phyloP scores from a whole-genome alignment of 371 early-diverging fungal genomes.

The Mucor lusitanicus region DNA sequence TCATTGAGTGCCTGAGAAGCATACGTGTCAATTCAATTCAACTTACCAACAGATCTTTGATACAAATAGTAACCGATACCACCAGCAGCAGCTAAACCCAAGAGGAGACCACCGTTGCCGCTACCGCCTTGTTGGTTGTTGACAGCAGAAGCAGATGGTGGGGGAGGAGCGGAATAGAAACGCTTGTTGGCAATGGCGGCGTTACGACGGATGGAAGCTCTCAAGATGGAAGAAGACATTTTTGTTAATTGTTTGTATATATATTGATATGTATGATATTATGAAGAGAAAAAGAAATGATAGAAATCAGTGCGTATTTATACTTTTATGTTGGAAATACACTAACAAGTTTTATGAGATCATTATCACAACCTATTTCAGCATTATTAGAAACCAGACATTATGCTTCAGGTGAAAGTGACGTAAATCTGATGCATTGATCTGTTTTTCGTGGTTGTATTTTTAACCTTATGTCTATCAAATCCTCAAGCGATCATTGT shows the following conservation, averaged over 20 bases:
- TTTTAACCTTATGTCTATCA: not conserved
- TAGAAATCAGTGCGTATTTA: not conserved
- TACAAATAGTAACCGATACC: slow-evolving; percentile 22
- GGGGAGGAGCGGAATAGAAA: slow-evolving; percentile 13
- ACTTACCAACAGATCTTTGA: slow-evolving; percentile 11
- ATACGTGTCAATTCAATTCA: not conserved
- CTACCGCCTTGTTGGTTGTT: not conserved
- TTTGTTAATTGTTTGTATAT: not conserved
- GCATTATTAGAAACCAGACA: not conserved
- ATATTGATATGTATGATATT: not conserved
- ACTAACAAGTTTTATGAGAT: not conserved
- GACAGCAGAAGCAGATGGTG: slow-evolving; percentile 2
- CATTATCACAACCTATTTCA: not conserved
- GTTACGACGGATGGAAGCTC: slow-evolving; percentile 5
- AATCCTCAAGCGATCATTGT: not conserved
- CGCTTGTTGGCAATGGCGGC: slow-evolving; percentile 12
- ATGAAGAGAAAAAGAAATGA: not conserved
- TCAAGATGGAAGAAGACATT: slow-evolving; percentile 12
- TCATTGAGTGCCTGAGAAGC: not conserved
- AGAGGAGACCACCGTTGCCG: slow-evolving; percentile 5
- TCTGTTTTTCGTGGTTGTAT: not conserved
- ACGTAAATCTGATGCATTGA: slow-evolving; percentile 10
- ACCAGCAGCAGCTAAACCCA: slow-evolving; percentile 10
- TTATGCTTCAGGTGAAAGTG: not conserved
- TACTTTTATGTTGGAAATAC: not conserved